Conservation (phyloP, 2,329 filamentous ascomycete genomes). For the Fusarium chaquense region DNA sequence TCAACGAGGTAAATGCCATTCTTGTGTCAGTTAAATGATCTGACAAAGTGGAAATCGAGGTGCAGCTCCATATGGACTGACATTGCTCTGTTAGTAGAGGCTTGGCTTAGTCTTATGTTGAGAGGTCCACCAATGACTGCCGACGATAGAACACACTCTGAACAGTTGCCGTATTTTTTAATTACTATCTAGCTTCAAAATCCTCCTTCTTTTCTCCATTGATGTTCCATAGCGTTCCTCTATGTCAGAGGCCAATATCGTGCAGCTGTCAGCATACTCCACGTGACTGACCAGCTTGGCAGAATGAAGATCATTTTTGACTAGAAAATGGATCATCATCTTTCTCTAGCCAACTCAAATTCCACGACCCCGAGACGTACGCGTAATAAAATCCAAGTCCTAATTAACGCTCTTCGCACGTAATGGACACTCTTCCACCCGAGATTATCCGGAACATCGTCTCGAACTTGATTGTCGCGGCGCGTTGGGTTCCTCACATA, state of each 20-base stretch:
- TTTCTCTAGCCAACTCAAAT: not conserved
- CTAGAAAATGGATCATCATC: not conserved
- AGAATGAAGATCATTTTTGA: not conserved
- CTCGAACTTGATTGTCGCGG: not conserved
- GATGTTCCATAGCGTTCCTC: not conserved
- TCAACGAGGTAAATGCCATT: not conserved
- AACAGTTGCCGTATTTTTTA: not conserved
- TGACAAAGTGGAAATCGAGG: not conserved
- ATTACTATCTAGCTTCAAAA: not conserved
- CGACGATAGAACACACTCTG: not conserved
- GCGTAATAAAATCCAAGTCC: no score
- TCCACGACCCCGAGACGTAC: not conserved
- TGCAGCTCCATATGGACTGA: not conserved
- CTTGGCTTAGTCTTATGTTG: not conserved
- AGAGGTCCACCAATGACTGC: not conserved
- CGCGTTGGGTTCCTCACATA: not conserved
- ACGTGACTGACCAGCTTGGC: not conserved
- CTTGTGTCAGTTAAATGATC: not conserved
- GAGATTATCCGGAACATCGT: conserved; percentile 7
- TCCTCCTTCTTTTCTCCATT: not conserved
- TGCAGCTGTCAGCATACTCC: not conserved
- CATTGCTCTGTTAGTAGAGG: no score
- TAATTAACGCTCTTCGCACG: accelerated
- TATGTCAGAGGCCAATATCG: no score
- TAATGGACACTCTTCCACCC: not conserved